Base-by-base conservation (phyloP, 140 eudicot genomes). In the Oenanthe javanica region DNA sequence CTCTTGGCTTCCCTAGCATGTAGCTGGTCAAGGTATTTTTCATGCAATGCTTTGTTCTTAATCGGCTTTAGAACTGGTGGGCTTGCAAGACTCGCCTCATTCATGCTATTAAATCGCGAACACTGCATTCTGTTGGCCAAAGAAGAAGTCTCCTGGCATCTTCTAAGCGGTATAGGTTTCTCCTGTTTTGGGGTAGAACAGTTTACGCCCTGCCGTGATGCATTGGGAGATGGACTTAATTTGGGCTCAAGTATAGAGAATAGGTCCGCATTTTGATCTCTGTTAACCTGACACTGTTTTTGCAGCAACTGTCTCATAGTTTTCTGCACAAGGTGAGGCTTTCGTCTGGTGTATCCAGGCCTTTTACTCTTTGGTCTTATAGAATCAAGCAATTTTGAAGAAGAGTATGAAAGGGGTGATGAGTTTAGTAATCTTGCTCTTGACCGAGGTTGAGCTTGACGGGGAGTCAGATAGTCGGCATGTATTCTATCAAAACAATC, bases 31-130 rank as follows among this genome's bases (percentile, higher is more conserved):
- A 95, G 87, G 81, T 95, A 92, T 79, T 91, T 95, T 86, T 95
- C 96, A 77, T 95, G 99, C 77, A 91, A 81, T 7, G 85, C 99
- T 82, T 83, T 87, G 87, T 92, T 92, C 79, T 92, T 92, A 21
- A 95, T 88, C 87, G 86, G 90, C 87, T 95, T 95, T 82, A 95
- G 79, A 85, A 95, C 97, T 1, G 92, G 96, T 7, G 99, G 97
- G 48, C 97, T 95, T 76, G 77, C 81, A 16, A 90, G 86, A 79
- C 87, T 83, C 46, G 88, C 74, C 59, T 74, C 85, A 55, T 54
- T 9, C 13, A 59, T 75, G 71, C 83, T 70, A 75, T 87, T 80
- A 77, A 89, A 82, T 80, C 90, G 85, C 36, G 92, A 90, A 61
- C 77, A 72, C 19, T 83, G 81, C 88, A 80, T 89, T 79, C 80